Conservation (phyloP, 768 basidiomycete species). For the Podaxis pistillaris region DNA sequence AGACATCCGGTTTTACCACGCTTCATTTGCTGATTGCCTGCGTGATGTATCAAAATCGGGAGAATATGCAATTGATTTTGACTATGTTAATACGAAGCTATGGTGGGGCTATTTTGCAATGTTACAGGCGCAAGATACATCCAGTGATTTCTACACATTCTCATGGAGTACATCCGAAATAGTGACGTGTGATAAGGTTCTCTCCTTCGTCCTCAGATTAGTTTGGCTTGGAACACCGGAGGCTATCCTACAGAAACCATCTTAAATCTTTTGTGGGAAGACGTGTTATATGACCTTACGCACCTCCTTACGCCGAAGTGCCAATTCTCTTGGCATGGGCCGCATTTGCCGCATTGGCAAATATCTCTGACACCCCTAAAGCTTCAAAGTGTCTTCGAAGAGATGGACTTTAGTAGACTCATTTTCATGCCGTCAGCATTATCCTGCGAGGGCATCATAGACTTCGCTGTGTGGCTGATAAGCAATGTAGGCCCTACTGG, state of each 20-base stretch:
- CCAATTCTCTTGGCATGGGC: not conserved
- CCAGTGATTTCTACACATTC: not conserved
- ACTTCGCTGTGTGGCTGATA: not conserved
- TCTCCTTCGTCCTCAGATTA: not conserved
- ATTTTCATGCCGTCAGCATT: not conserved
- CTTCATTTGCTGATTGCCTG: slow-evolving; percentile 1
- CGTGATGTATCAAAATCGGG: not conserved
- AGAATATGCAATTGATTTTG: not conserved
- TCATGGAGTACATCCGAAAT: not conserved
- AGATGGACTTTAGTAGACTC: not conserved
- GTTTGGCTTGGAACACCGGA: not conserved
- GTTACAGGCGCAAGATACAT: not conserved
- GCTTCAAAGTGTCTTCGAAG: not conserved
- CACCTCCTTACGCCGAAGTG: not conserved
- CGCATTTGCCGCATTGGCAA: not conserved
- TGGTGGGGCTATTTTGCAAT: not conserved
- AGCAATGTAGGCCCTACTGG: not conserved
- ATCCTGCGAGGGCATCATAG: not conserved
- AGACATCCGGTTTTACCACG: not conserved
- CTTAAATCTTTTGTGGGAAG: not conserved
- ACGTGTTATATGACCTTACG: not conserved
- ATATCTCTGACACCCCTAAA: not conserved
- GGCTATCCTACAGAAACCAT: not conserved
- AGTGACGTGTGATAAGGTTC: not conserved
- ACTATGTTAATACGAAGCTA: not conserved